phyloP scores from a whole-genome alignment of 148 eudicot genomes.

The Camellia japonica region DNA sequence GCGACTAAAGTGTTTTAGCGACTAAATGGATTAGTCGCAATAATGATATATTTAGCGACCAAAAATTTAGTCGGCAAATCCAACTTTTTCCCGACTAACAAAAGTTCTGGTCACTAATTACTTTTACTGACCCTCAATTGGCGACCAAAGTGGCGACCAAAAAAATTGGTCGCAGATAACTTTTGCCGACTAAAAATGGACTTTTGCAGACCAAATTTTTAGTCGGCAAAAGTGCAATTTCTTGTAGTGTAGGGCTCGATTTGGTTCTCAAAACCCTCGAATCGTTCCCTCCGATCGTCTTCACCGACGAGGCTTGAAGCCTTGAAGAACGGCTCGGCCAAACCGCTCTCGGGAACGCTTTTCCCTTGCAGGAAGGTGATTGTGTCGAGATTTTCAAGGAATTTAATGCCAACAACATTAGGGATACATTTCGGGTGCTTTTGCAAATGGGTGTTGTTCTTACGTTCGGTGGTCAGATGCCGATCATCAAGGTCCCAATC shows the following conservation, averaged over 20 bases:
- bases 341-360: conserved; percentile 67
- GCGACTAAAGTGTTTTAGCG: too few relatives aligned
- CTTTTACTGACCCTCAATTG: too few relatives aligned
- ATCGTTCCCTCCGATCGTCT: conserved; percentile 67
- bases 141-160: too few relatives aligned
- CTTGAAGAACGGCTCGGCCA: conserved; percentile 63
- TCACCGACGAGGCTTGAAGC: conserved; percentile 64
- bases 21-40: too few relatives aligned
- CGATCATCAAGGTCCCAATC: conserved; percentile 54
- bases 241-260: conserved; percentile 23
- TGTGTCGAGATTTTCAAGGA: conserved; percentile 86
- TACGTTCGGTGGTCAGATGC: conserved; percentile 81
- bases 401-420: conserved; percentile 62
- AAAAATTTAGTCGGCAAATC: too few relatives aligned
- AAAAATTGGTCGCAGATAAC: too few relatives aligned
- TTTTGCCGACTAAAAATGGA: too few relatives aligned
- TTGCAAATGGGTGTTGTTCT: conserved; percentile 81
- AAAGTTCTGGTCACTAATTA: too few relatives aligned
- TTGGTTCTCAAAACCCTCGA: conserved; percentile 50
- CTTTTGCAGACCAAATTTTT: too few relatives aligned
- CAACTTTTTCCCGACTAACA: too few relatives aligned
- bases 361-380: conserved; percentile 70
- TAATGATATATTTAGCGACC: too few relatives aligned
- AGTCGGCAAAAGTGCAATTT: too few relatives aligned
- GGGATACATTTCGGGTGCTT: conserved; percentile 72